A percentile compares a stretch with the other conserved stretches of the same genome.
phyloP scores from a whole-genome alignment of 1,284 basidiomycete species.

The Naganishia liquefaciens region DNA sequence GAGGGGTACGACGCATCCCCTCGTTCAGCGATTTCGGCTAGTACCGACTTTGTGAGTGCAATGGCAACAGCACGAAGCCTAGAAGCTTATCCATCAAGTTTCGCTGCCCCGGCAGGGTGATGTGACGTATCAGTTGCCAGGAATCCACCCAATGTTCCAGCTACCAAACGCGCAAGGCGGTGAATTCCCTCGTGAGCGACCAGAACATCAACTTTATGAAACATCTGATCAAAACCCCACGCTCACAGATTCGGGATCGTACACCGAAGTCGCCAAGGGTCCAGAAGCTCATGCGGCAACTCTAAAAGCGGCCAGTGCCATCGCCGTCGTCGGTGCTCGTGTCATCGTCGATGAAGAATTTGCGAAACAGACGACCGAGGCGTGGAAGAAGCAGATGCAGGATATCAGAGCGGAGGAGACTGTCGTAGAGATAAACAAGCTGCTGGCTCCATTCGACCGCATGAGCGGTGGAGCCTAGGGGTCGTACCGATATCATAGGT shows the following conservation, averaged over 20 bases:
- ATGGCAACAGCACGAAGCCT: too few relatives aligned
- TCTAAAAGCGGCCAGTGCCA: constrained; percentile 48
- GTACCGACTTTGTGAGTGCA: constrained; percentile 29
- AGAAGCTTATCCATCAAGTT: background rate
- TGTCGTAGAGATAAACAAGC: constrained; percentile 9
- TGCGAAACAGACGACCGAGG: constrained; percentile 40
- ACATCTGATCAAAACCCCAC: too few relatives aligned
- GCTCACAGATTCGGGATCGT: constrained; percentile 18
- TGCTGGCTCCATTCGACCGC: constrained; percentile 14
- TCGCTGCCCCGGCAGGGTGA: constrained; percentile 3
- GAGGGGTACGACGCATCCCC: constrained; percentile 7
- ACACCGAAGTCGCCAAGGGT: constrained; percentile 34
- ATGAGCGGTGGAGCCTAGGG: background rate
- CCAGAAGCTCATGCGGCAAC: constrained; percentile 42
- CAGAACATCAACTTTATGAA: background rate
- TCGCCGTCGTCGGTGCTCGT: constrained; percentile 47
- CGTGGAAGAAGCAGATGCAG: constrained; percentile 40
- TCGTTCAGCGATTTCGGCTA: constrained; percentile 17
- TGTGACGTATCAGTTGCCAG: constrained; percentile 28
- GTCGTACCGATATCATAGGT: too few relatives aligned
- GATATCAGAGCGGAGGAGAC: constrained; percentile 34
- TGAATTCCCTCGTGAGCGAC: constrained; percentile 27
- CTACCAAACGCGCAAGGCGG: constrained; percentile 25
- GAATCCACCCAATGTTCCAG: constrained; percentile 28
- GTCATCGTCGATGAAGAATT: constrained; percentile 48